These are phyloP conservation scores for Vigna hirtella DNA, from an alignment of 306 rosid species.

Conservation along the genomic window DNA sequence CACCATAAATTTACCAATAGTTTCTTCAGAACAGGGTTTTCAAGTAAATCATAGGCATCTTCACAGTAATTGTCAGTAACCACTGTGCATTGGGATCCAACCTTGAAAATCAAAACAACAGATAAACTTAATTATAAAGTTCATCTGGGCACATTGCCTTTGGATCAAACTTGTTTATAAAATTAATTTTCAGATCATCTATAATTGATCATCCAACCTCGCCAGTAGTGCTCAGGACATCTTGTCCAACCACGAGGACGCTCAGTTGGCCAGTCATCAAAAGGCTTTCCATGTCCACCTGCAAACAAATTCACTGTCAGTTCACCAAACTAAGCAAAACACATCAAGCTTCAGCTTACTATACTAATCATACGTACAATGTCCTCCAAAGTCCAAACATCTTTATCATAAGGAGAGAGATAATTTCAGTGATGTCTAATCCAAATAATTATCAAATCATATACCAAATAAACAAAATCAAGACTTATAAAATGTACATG, in stretches of 20 bases:
- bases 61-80: slow-evolving; percentile 89
- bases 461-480: neutral
- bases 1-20: slow-evolving; percentile 65
- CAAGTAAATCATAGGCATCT: slow-evolving; percentile 89
- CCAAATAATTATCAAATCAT: neutral
- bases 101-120: slow-evolving; percentile 52
- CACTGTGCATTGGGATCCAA: slow-evolving; percentile 82
- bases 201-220: slow-evolving; percentile 62
- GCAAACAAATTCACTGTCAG: slow-evolving; percentile 35
- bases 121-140: slow-evolving; percentile 6
- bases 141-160: slow-evolving; percentile 4
- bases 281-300: slow-evolving; percentile 83
- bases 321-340: slow-evolving; percentile 41
- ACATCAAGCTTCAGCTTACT: neutral
- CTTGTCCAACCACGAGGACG: slow-evolving; percentile 73
- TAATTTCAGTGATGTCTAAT: slow-evolving; percentile 16
- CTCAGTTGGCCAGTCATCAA: slow-evolving; percentile 66
- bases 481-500: neutral
- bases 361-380: neutral
- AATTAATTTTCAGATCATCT: slow-evolving; percentile 37
- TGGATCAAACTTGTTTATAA: slow-evolving; percentile 14
- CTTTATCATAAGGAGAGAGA: neutral
- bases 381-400: slow-evolving; percentile 24
- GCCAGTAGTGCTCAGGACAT: slow-evolving; percentile 60
- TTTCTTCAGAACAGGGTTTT: slow-evolving; percentile 74